Evolutionary conservation across 306 rosid species (phyloP).

Genomic region (Trifolium subterraneum): DNA sequence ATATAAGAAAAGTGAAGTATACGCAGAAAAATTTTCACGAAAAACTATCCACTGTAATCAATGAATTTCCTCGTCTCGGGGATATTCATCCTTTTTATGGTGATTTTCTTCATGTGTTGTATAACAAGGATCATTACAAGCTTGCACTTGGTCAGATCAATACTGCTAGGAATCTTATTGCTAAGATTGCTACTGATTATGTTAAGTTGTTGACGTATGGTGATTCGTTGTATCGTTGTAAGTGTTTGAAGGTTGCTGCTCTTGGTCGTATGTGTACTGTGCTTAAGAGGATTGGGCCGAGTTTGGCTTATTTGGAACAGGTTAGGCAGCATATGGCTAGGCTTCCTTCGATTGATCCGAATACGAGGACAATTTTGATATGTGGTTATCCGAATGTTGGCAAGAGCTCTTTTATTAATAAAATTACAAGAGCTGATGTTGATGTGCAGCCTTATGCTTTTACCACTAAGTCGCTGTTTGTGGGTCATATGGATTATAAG

Average conservation of each 20-base stretch:
- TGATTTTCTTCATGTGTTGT: not conserved
- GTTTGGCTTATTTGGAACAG: not conserved
- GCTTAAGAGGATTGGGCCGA: not conserved
- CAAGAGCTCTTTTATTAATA: not conserved
- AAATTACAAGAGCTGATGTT: not conserved
- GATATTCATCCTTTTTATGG: not conserved
- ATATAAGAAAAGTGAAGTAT: not conserved
- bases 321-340: not conserved
- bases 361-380: not conserved
- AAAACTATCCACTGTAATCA: not conserved
- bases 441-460: not conserved
- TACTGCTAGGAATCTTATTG: not conserved
- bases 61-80: not conserved
- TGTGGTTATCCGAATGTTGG: not conserved
- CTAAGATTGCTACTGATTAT: not conserved
- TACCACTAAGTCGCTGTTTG: not conserved
- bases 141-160: not conserved
- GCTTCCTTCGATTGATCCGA: not conserved
- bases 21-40: not conserved
- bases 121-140: not conserved
- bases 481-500: not conserved
- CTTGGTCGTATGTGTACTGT: not conserved
- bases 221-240: not conserved
- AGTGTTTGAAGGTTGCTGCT: not conserved
- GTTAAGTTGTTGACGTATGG: not conserved